Evolutionary conservation across 768 basidiomycete species (phyloP), one percentile per base, ranked within the genome.

Genomic region (Pleurotus citrinopileatus): DNA sequence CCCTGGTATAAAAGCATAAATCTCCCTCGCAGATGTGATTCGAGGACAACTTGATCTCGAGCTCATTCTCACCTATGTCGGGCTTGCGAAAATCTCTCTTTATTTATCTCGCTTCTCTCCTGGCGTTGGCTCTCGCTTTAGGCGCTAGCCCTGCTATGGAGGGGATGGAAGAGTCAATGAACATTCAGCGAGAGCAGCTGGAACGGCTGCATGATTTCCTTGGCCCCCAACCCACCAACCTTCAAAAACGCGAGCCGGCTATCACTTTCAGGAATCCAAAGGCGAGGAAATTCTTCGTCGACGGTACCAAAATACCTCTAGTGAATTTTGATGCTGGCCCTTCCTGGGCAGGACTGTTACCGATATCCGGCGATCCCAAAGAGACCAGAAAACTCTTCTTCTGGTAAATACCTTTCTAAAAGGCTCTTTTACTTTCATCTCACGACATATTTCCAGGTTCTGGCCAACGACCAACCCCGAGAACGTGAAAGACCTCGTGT

Each of bases 271-370:
- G 71, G 5, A 86, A 87, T 60, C 83, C 84, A 28, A 76, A 71
- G 22, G 85, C 85, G 2, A 71, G 80, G 19, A 55, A 73, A 52
- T 79, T 77, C 57, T 68, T 73, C 17, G 77, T 79, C 4, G 77
- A 78, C 53, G 77, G 77, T 12, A 75, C 72, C 0, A 76, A 65
- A 23, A 71, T 79, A 37, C 75, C 77, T 19, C 72, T 74, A 50
- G 83, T 87, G 13, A 70, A 82, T 54, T 87, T 84, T 57, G 84
- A 87, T 57, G 76, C 85, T 52, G 86, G 86, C 13, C 82, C 84
- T 9, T 85, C 83, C 29, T 87, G 84, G 83, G 68, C 84, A 6
- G 86, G 87, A 7, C 65, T 88, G 32, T 66, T 88, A 60, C 86
- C 86, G 2, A 87, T 88, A 53, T 85, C 84, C 43, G 66, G 66